Percentiles rank a stretch among this genome's conserved stretches.
Evolutionary conservation across 768 basidiomycete genomes (phyloP).

Genomic region (Leccinum longicurvipes): DNA sequence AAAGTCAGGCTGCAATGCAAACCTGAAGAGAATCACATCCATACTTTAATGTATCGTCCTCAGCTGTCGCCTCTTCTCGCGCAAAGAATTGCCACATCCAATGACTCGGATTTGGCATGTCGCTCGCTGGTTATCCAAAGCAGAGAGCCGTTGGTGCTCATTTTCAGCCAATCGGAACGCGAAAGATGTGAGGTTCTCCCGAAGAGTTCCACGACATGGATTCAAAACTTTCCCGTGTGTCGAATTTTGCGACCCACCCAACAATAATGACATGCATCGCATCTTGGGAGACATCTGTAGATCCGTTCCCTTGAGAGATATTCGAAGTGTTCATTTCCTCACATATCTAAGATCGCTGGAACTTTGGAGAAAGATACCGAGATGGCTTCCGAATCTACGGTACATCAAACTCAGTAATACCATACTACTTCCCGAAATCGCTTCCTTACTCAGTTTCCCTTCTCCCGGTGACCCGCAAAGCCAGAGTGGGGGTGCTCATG

Average conservation of each 20-base stretch:
- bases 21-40: no score
- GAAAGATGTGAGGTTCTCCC: background rate
- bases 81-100: background rate
- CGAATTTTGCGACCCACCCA: background rate
- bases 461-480: background rate
- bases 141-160: background rate
- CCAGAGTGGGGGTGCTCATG: background rate
- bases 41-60: no score
- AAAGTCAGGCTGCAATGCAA: background rate
- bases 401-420: background rate
- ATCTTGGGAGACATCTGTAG: background rate
- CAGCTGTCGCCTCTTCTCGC: background rate
- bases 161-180: background rate
- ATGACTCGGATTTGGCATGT: background rate
- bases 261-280: background rate
- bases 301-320: background rate
- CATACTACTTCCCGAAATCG: background rate
- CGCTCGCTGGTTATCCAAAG: background rate
- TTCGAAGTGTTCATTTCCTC: background rate
- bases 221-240: background rate
- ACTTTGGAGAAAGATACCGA: background rate
- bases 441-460: background rate
- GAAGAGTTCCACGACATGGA: background rate
- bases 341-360: background rate
- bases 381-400: background rate